These are phyloP conservation scores for Rubia peregrina DNA, from an alignment of 305 asterid genomes.

Conservation along the genomic window DNA sequence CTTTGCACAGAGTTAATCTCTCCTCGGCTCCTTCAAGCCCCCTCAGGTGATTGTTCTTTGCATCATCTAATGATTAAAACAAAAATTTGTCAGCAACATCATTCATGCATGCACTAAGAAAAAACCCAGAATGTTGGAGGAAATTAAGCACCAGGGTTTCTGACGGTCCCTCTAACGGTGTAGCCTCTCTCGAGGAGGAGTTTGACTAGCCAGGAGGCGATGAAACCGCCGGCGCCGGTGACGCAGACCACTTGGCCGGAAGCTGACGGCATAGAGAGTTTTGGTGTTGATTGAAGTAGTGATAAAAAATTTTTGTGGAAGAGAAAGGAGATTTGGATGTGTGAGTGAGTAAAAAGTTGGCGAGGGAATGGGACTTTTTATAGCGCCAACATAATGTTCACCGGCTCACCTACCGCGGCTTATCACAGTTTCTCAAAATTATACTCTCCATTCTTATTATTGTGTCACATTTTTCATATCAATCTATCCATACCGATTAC, in stretches of 20 bases:
- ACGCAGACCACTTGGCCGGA: slow-evolving; percentile 72
- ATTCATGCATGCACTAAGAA: background rate
- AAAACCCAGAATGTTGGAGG: background rate
- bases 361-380: slow-evolving; percentile 8
- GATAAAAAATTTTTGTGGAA: background rate
- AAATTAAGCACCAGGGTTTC: slow-evolving; percentile 63
- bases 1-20: slow-evolving; percentile 60
- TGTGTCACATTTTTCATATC: too few species aligned
- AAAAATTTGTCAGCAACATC: background rate
- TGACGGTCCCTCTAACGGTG: slow-evolving; percentile 77
- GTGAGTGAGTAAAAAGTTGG: background rate
- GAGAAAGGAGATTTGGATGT: background rate
- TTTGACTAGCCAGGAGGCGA: slow-evolving; percentile 93
- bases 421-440: background rate
- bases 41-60: slow-evolving; percentile 66
- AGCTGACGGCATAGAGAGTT: slow-evolving; percentile 42
- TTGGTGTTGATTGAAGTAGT: background rate
- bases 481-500: too few species aligned
- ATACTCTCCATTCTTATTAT: background rate
- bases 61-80: slow-evolving; percentile 43
- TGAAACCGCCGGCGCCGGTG: slow-evolving; percentile 96
- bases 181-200: slow-evolving; percentile 76
- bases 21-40: slow-evolving; percentile 86
- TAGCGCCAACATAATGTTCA: slow-evolving; percentile 6
- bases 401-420: slow-evolving; percentile 26